Conservation (phyloP, 2,329 filamentous ascomycete species). For the Apiospora rasikravindrae region DNA sequence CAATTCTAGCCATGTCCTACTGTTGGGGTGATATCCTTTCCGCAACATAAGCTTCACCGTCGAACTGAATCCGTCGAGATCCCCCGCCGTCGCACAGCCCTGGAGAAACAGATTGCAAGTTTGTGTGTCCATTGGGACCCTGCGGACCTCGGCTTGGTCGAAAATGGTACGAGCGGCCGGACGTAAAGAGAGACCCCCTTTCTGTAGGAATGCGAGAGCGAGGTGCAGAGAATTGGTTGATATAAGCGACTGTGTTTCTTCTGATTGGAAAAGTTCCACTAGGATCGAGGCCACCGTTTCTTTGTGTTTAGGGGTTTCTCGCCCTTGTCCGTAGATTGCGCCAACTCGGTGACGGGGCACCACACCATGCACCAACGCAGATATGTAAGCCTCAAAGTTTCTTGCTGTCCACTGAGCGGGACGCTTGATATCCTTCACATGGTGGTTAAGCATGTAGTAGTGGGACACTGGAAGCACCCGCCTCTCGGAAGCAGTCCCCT, state of each 20-base stretch:
- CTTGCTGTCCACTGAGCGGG: conserved; percentile 35
- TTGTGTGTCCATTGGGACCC: conserved; percentile 34
- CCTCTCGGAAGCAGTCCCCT: not conserved
- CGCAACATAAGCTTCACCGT: conserved; percentile 35
- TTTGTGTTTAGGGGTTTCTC: conserved; percentile 30
- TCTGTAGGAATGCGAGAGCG: conserved; percentile 33
- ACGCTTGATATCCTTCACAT: conserved; percentile 33
- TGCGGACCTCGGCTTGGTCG: conserved; percentile 28
- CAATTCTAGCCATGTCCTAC: conserved; percentile 35
- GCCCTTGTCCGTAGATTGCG: conserved; percentile 30
- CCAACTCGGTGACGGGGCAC: conserved; percentile 31
- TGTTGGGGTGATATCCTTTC: conserved; percentile 31
- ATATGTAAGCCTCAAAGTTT: conserved; percentile 37
- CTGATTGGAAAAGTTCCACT: conserved; percentile 31
- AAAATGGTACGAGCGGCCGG: conserved; percentile 31
- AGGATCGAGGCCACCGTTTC: conserved; percentile 35
- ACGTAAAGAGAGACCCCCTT: conserved; percentile 29
- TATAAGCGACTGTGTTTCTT: conserved; percentile 27
- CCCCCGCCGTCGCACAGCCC: conserved; percentile 31
- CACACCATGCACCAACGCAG: conserved; percentile 32
- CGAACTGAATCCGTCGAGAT: conserved; percentile 34
- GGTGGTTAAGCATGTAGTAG: conserved; percentile 28
- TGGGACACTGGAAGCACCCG: not conserved
- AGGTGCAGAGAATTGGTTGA: conserved; percentile 37
- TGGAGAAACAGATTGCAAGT: conserved; percentile 33